Evolutionary conservation across 495 filamentous ascomycete species (phyloP).

Genomic region (Amphirosellinia nigrospora): DNA sequence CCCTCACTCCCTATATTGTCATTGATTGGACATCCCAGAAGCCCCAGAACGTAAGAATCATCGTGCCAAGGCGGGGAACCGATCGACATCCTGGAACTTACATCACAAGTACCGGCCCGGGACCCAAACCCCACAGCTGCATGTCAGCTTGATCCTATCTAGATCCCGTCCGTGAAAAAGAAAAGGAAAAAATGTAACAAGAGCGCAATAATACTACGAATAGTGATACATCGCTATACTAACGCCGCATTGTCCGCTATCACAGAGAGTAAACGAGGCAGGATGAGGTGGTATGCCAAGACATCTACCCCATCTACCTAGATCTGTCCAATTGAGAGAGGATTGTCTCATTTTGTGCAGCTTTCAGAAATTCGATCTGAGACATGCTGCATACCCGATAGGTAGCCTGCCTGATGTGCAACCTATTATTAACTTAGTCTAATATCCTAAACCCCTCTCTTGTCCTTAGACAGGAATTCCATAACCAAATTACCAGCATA

Average conservation of each 20-base stretch:
- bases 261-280: not conserved
- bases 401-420: not conserved
- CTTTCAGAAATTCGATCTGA: not conserved
- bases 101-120: not conserved
- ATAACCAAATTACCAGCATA: not conserved
- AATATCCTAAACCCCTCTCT: not conserved
- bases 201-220: not conserved
- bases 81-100: not conserved
- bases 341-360: not conserved
- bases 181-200: constrained; percentile 4
- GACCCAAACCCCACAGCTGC: not conserved
- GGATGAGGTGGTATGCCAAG: not conserved
- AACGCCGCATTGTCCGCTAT: not conserved
- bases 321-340: not conserved
- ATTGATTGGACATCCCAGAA: not conserved
- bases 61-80: constrained; percentile 1
- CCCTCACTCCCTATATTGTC: not conserved
- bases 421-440: not conserved
- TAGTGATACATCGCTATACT: not conserved
- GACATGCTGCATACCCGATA: not conserved
- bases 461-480: not conserved
- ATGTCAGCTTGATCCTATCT: not conserved
- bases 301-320: not conserved
- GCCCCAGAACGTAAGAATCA: not conserved
- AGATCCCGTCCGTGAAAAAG: constrained; percentile 5